Evolutionary conservation across 768 basidiomycete genomes (phyloP).

Genomic region (Pulveroboletus frians): DNA sequence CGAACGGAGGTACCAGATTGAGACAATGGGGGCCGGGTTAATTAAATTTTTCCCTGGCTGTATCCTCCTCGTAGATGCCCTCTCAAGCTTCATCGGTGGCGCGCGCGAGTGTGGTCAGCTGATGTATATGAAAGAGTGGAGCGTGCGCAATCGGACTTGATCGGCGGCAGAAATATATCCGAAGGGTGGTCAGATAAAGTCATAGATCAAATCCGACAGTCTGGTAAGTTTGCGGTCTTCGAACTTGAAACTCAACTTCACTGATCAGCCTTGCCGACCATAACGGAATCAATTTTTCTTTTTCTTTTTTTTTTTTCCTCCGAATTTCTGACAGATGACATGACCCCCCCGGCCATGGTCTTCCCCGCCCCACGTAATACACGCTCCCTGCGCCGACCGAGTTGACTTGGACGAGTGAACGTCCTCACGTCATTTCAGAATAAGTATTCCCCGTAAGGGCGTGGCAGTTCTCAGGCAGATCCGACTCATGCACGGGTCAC

Average conservation of each 20-base stretch:
- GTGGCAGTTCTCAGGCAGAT: constrained; percentile 28
- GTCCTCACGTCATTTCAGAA: constrained; percentile 18
- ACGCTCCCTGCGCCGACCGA: too few relatives aligned
- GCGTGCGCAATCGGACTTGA: constrained; percentile 30
- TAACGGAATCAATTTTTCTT: constrained; percentile 19
- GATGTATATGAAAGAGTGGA: constrained; percentile 6
- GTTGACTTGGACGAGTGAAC: too few relatives aligned
- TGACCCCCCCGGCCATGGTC: neutral
- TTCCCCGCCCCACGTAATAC: constrained; percentile 23
- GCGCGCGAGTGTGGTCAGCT: constrained; percentile 1
- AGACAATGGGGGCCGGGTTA: constrained; percentile 11
- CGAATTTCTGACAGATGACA: constrained; percentile 19
- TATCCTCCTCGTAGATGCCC: too few relatives aligned
- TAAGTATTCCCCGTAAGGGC: constrained; percentile 15
- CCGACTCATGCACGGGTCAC: constrained; percentile 16
- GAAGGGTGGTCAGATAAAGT: constrained; percentile 27
- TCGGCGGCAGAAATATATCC: constrained; percentile 29
- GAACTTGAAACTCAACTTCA: constrained; percentile 32
- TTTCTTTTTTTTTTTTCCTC: constrained; percentile 21
- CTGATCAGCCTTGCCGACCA: constrained; percentile 29
- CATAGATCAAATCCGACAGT: constrained; percentile 23
- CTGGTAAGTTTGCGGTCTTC: constrained; percentile 28
- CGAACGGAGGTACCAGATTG: constrained; percentile 26
- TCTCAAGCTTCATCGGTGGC: neutral
- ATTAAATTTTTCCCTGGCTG: constrained; percentile 6